Percentiles rank a stretch among this genome's conserved stretches.
Conservation (phyloP, 2,329 filamentous ascomycete genomes). For the Arthroderma sp. region DNA sequence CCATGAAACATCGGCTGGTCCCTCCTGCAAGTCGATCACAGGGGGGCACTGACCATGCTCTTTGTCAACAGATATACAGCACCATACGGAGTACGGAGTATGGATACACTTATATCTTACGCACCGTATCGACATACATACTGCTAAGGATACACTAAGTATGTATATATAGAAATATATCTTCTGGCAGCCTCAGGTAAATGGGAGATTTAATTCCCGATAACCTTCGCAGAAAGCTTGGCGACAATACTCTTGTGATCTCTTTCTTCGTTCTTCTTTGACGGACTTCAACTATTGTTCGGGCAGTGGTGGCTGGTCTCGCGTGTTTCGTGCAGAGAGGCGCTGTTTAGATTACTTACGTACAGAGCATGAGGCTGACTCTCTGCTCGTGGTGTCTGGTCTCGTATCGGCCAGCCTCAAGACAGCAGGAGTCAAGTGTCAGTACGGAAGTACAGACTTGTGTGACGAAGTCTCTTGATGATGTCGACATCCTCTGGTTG, state of each 20-base stretch:
- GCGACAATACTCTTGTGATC: not conserved
- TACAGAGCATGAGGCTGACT: not conserved
- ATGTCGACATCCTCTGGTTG: too few species aligned
- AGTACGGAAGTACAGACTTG: too few species aligned
- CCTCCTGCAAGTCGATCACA: constrained; percentile 3
- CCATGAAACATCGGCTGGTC: constrained; percentile 3
- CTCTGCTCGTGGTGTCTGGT: too few species aligned
- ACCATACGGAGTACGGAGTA: not conserved
- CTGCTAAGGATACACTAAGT: not conserved
- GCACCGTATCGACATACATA: too few species aligned
- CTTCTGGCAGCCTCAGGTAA: too few species aligned
- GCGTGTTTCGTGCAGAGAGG: not conserved
- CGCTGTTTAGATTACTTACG: not conserved
- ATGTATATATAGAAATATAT: not conserved
- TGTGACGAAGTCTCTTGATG: too few species aligned
- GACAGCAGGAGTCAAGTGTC: too few species aligned
- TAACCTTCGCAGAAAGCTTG: not conserved
- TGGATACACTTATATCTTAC: too few species aligned
- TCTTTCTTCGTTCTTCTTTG: not conserved
- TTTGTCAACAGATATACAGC: not conserved
- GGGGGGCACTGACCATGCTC: constrained; percentile 3
- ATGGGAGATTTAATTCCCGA: not conserved
- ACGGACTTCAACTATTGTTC: too few species aligned
- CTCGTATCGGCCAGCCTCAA: too few species aligned
- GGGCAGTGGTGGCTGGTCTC: not conserved